These are phyloP conservation scores for Cystobasidiaceae sp. DNA, from an alignment of 1,284 basidiomycete genomes.

Conservation along the genomic window DNA sequence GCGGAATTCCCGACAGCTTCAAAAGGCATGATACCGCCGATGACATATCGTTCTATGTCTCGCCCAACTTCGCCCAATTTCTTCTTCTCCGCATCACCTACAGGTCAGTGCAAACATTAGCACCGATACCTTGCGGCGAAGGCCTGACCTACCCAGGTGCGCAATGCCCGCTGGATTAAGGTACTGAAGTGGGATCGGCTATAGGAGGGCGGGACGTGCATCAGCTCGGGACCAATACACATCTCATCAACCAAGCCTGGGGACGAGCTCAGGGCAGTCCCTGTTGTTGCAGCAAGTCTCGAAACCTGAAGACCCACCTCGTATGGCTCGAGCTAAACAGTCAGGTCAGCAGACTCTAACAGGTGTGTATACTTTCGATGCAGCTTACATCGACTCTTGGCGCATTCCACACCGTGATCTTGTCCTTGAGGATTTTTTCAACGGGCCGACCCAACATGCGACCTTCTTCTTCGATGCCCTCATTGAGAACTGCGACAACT, in stretches of 20 bases:
- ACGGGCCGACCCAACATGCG: neutral
- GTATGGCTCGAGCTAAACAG: neutral
- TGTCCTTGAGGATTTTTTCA: neutral
- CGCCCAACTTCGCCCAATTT: neutral
- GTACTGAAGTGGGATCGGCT: too few species aligned
- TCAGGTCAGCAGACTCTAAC: neutral
- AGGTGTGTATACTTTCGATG: neutral
- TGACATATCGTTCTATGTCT: neutral
- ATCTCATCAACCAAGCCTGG: too few species aligned
- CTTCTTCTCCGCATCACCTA: neutral
- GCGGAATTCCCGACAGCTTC: neutral
- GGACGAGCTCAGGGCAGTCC: too few species aligned
- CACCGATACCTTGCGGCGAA: neutral
- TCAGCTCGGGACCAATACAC: too few species aligned
- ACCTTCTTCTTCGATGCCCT: neutral
- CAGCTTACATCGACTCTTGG: neutral
- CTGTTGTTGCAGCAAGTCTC: too few species aligned
- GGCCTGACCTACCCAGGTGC: neutral
- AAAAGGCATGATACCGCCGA: neutral
- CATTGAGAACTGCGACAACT: neutral
- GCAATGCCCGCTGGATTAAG: neutral
- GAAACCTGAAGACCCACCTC: too few species aligned
- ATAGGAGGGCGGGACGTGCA: too few species aligned
- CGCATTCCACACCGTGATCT: slow-evolving; percentile 2
- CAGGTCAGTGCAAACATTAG: too few species aligned